Conservation (phyloP, 495 filamentous ascomycete species). For the Penicillium malachiteum region DNA sequence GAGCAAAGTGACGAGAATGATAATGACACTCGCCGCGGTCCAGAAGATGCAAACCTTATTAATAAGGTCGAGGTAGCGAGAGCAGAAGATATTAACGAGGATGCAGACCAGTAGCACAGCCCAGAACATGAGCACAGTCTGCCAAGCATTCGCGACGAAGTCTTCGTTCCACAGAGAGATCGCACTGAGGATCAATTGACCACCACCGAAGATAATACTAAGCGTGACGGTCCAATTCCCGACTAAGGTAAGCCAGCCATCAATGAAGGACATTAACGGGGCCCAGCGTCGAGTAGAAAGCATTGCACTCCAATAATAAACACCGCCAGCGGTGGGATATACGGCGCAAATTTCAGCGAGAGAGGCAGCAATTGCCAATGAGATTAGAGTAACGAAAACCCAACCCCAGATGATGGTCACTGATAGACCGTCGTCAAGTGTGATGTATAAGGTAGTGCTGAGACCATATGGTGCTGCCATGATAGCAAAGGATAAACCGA, state of each 20-base stretch:
- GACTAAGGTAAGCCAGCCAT: conserved; percentile 73
- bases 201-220: conserved; percentile 51
- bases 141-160: conserved; percentile 60
- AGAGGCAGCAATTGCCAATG: conserved; percentile 67
- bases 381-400: conserved; percentile 67
- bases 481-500: conserved; percentile 59
- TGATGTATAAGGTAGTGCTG: conserved; percentile 68
- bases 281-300: conserved; percentile 55
- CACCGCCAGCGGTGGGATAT: conserved; percentile 67
- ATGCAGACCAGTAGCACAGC: conserved; percentile 59
- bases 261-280: conserved; percentile 64
- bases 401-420: conserved; percentile 71
- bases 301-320: conserved; percentile 77
- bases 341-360: conserved; percentile 76
- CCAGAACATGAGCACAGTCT: conserved; percentile 66
- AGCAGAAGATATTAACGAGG: conserved; percentile 56
- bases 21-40: conserved; percentile 59
- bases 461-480: conserved; percentile 66
- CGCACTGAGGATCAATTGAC: conserved; percentile 59
- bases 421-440: conserved; percentile 62
- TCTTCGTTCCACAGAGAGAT: conserved; percentile 61
- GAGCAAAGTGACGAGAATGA: conserved; percentile 59
- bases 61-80: conserved; percentile 59
- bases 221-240: conserved; percentile 64
- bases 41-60: conserved; percentile 70